Evolutionary conservation across 2,329 filamentous ascomycete species (phyloP), one percentile per base, ranked within the genome.

Genomic region (Ramularia collo-cygni): DNA sequence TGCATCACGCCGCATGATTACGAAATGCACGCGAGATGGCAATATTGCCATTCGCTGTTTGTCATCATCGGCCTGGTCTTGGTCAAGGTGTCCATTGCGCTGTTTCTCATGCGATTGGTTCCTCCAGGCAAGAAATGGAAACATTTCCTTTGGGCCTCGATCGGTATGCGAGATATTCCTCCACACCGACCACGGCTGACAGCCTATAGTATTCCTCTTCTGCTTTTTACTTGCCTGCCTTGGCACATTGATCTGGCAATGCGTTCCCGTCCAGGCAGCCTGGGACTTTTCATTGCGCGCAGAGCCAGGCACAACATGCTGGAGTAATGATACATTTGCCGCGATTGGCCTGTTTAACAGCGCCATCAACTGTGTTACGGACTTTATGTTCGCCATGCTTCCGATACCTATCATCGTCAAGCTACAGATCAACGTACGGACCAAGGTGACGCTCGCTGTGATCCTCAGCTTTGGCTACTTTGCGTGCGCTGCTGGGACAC

Each of bases 171-270:
- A n/a, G 8, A 28, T 5, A 21, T 14, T 4, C n/a, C 6, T 5
- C 13, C 15, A 10, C 17, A 17, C 13, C 13, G n/a, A n/a, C n/a
- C 8, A 28, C 5, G n/a, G 8, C 21, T 17, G n/a, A 27, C 18
- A 13, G 9, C 4, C 8, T 10, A 27, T 29, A 69, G 64, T 51
- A 0, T 71, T 73, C 47, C 55, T 73, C 19, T 42, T 64, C 3
- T 44, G 59, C 8, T 65, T 72, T 35, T 65, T 63, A 1, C 39
- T 71, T 4, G 58, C 62, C 8, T 71, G 68, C 48, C 53, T 60
- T 3, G 57, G 64, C n/a, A 71, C 70, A 2, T 51, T 74, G 29
- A 62, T 72, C 12, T 70, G 72, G 48, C 62, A 68, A 38, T 75
- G 72, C 43, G 38, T 63, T 14, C 69, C 70, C 0, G 57, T 73